Base-by-base conservation (phyloP, 108 stramenopile genomes). In the Nitzschia sp. region DNA sequence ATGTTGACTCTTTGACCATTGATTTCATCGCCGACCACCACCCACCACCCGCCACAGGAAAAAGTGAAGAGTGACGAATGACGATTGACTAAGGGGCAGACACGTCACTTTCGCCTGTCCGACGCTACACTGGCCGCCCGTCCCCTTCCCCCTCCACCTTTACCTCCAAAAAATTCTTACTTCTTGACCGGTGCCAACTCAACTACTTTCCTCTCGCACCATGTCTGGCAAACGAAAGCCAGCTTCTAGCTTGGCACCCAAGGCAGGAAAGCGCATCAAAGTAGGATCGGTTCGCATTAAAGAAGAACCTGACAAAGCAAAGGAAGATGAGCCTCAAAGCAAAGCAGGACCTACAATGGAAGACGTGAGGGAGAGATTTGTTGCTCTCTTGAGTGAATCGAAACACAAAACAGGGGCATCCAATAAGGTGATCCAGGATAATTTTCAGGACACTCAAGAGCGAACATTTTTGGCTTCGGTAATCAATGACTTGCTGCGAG, bases 401-500 rank as follows among this genome's bases (percentile, higher is more conserved):
- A 54, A 80, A 55, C 69, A 81, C 70, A 76, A 76, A 56, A 14
- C 68, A 8, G 72, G 74, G 24, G 88, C 83, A 41, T 71, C 90
- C 65, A 94, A 90, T 64, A 79, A 82, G 41, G 71, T 62, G 8
- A 76, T 94, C 21, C 90, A 94, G 67, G 53, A 67, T 9, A 53
- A 83, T 54, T 91, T 94, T 63, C 37, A 50, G 15, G 71, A 63
- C 37, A 67, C 63, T 1, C 56, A 68, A 20, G 72, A 80, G 22
- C 81, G 85, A 63, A 55, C 65, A 20, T 65, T 81, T 14, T 57
- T 94, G 20, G 88, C 81, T 12, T 73, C 80, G 10, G 77, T 90
- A 39, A 94, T 94, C 65, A 94, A 94, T 67, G 86, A 83, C 38
- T 67, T 94, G 37, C 84, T 81, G 8, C 60, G 70, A 15, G 64